Evolutionary conservation across 371 early-diverging fungal genomes (phyloP), one percentile per base, ranked within the genome.

Genomic region (Mucor irregularis): DNA sequence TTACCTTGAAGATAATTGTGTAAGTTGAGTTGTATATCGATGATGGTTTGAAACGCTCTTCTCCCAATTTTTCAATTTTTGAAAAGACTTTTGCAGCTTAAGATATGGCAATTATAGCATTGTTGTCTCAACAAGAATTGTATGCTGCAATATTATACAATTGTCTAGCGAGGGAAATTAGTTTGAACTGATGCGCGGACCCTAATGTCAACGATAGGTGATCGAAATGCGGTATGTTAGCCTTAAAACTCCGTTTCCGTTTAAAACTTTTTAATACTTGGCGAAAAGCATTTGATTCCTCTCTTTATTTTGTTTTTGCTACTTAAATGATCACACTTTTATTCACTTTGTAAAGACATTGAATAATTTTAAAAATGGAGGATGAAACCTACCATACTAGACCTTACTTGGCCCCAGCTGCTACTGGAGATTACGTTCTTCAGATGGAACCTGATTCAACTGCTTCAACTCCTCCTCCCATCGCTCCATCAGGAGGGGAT

Each of bases 401-500:
- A 45, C 34, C 62, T 26, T 45, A 47, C 14, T 11, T 37, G 21
- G 42, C 37, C 6, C 43, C 49, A 5, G 39, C 35, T 24, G 46
- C 25, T 13, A 28, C 34, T 11, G 39, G 34, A 22, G 62, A 62
- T 3, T 57, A 56, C 28, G 40, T 58, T 37, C 16, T 63, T 7
- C 49, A 63, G 38, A 63, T 63, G 54, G 64, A 63, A 22, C 46
- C 53, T 14, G 30, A 43, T 8, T 30, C 55, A n/a, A 33, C 42
- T 7, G 29, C 49, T 9, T 43, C 58, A 0, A 38, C 53, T 7
- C 39, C 52, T 3, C 34, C 49, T 47, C 45, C 29, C 16, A 11
- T 31, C 11, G 8, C 4, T 14, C 28, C 50, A 37, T 30, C 55
- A 4, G 8, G 31, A n/a, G 16, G 16, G 0, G 45, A 45, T 17